Percentiles rank a stretch among this genome's conserved stretches.
phyloP scores from a whole-genome alignment of 805 yeast species.

The Grigorovia transvaalensis region DNA sequence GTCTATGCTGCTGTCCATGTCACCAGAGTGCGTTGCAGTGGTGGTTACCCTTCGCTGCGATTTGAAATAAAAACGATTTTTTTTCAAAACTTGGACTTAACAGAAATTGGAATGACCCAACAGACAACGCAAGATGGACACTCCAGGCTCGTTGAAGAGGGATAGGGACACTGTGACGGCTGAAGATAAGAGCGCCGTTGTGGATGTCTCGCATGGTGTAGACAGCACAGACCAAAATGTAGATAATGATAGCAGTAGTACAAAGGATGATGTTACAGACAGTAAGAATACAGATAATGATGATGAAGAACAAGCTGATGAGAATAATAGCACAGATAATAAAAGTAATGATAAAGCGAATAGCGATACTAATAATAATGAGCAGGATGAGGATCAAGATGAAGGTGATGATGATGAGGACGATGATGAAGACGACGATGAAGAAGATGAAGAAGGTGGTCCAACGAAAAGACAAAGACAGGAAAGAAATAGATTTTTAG shows the following conservation, averaged over 20 bases:
- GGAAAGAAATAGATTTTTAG: constrained; percentile 76
- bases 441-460: constrained; percentile 43
- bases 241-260: constrained; percentile 1
- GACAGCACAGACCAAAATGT: not conserved
- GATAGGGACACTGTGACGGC: not conserved
- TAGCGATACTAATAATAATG: constrained; percentile 3
- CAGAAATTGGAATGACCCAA: not conserved
- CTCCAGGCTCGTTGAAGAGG: not conserved
- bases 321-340: constrained; percentile 31
- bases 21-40: too few relatives aligned
- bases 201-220: too few relatives aligned
- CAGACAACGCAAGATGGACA: not conserved
- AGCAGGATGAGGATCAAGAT: constrained; percentile 19
- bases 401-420: constrained; percentile 37
- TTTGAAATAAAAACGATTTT: not conserved
- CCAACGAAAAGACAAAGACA: constrained; percentile 38
- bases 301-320: constrained; percentile 41
- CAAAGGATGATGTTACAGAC: not conserved
- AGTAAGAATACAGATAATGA: constrained; percentile 34
- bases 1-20: constrained; percentile 9
- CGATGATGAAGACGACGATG: constrained; percentile 49
- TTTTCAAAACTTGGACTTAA: not conserved
- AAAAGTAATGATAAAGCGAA: constrained; percentile 1
- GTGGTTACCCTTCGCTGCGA: not conserved
- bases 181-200: not conserved